Base-by-base conservation (phyloP, 441 rosid species). In the Pelargonium myrrhifolium region DNA sequence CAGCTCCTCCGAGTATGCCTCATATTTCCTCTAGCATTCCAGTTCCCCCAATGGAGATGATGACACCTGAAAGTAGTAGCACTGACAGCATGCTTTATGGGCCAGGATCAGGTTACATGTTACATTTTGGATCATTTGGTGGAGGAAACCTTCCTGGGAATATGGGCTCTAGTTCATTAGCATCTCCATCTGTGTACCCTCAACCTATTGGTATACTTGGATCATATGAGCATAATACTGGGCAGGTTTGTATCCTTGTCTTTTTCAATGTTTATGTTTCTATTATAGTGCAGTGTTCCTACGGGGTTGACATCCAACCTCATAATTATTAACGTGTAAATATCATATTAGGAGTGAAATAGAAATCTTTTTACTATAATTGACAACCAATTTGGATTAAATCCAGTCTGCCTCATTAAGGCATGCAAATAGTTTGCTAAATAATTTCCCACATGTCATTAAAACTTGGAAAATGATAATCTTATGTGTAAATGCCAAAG, bases 161-260 rank as follows among this genome's bases (percentile, higher is more conserved):
- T 70, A 81, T 66, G 65, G 85, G 76, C 71, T 78, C 74, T 62
- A 72, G 70, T 77, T 68, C 86, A 68, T 69, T 81, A 64, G 35
- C 82, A 45, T 78, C 89, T 2, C 72, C 84, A 67, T 61, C 81
- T 20, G 76, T 78, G 47, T 89, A 89, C 79, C 84, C 90, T 74
- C 95, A 83, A 71, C 80, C 85, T 17, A 75, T 83, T 85, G 92
- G 92, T 74, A 89, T 89, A 68, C 88, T 87, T 78, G 92, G 95
- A 69, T 74, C 92, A 22, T 85, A 87, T 37, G 92, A 89, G 72
- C 92, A 84, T 37, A 82, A 73, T 67, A 65, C 75, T 66, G 83
- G 82, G 51, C 92, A 87, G 95, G 95, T 87, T 67, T 5, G 68
- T 72, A 66, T 43, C 49, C 66, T 35, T 65, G 47, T 31, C 4